phyloP scores from a whole-genome alignment of 768 basidiomycete genomes.

The Podaxis rugospora region DNA sequence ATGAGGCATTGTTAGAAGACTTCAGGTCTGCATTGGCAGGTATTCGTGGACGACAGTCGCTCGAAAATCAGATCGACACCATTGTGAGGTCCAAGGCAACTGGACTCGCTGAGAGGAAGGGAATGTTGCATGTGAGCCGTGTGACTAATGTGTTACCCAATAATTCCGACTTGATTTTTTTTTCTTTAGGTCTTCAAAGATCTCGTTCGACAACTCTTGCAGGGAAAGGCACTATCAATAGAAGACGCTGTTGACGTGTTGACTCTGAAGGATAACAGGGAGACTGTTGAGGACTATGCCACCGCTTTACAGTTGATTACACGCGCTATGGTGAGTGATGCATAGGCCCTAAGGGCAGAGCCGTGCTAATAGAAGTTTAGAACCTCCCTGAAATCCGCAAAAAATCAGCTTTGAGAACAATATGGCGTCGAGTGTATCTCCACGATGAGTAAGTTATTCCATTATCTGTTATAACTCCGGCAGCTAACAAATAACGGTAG shows the following conservation, averaged over 20 bases:
- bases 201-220: conserved; percentile 62
- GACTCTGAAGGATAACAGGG: conserved; percentile 76
- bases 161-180: not conserved
- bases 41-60: conserved; percentile 53
- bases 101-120: conserved; percentile 39
- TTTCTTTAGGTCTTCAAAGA: conserved; percentile 60
- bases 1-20: conserved; percentile 61
- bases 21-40: conserved; percentile 47
- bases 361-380: conserved; percentile 27
- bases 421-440: conserved; percentile 87
- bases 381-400: conserved; percentile 67
- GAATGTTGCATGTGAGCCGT: conserved; percentile 45
- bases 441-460: conserved; percentile 73
- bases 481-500: conserved; percentile 32
- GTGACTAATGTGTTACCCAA: not conserved
- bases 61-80: conserved; percentile 66
- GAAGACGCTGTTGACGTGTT: conserved; percentile 84
- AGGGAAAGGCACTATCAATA: conserved; percentile 66
- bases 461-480: not conserved
- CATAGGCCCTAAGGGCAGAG: not conserved
- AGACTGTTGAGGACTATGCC: conserved; percentile 57
- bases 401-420: conserved; percentile 62
- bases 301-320: conserved; percentile 65
- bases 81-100: conserved; percentile 54
- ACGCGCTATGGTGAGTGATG: conserved; percentile 42